phyloP scores from a whole-genome alignment of 2,329 filamentous ascomycete genomes.

The Teratosphaeriaceae sp. region DNA sequence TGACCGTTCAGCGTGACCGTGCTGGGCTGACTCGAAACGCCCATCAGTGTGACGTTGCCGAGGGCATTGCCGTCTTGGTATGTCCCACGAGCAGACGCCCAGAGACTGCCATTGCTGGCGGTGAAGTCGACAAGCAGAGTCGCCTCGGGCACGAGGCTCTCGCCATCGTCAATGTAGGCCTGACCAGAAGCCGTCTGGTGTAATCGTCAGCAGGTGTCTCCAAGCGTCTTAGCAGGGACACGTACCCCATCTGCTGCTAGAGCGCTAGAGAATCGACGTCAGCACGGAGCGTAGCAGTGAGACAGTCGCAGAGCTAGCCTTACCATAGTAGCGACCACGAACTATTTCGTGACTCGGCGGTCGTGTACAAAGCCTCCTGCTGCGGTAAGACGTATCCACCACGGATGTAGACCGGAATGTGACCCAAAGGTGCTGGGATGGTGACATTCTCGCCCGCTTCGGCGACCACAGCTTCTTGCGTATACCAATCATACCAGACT shows the following conservation, averaged over 20 bases:
- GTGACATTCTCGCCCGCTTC: slow-evolving; percentile 51
- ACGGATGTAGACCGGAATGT: slow-evolving; percentile 66
- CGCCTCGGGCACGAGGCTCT: slow-evolving; percentile 52
- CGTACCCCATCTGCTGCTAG: slow-evolving; percentile 35
- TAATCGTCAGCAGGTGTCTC: too few relatives aligned
- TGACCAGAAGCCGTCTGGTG: slow-evolving; percentile 51
- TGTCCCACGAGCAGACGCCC: slow-evolving; percentile 43
- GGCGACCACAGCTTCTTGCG: slow-evolving; percentile 50
- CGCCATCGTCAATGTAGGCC: slow-evolving; percentile 69
- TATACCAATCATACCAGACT: slow-evolving; percentile 77
- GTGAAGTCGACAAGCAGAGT: slow-evolving; percentile 47
- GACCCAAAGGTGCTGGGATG: slow-evolving; percentile 54
- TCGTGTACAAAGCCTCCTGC: slow-evolving; percentile 64
- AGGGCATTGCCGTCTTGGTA: slow-evolving; percentile 53
- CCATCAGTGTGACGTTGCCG: slow-evolving; percentile 57
- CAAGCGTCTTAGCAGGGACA: too few relatives aligned
- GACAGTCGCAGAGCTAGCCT: too few relatives aligned
- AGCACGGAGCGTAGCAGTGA: too few relatives aligned
- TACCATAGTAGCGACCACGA: slow-evolving; percentile 21
- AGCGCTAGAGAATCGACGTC: slow-evolving; percentile 18
- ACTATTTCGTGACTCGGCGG: slow-evolving; percentile 46
- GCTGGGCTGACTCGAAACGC: slow-evolving; percentile 37
- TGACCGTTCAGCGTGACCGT: slow-evolving; percentile 52
- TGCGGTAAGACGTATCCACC: slow-evolving; percentile 62
- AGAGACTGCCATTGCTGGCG: slow-evolving; percentile 41